phyloP scores from a whole-genome alignment of 2,329 filamentous ascomycete species.

The Exserohilum turcica region DNA sequence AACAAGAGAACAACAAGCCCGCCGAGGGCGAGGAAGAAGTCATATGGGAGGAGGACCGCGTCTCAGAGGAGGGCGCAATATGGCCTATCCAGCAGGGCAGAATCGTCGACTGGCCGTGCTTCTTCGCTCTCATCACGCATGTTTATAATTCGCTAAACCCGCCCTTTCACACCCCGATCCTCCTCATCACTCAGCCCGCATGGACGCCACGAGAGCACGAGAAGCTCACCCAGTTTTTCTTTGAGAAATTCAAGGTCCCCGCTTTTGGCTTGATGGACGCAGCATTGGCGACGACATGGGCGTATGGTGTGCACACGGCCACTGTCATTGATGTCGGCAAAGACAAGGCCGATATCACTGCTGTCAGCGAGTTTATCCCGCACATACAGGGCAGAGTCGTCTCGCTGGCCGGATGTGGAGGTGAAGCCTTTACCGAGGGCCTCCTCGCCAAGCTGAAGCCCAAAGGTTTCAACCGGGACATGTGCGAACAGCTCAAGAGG shows the following conservation, averaged over 20 bases:
- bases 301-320: slow-evolving; percentile 81
- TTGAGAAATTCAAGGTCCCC: slow-evolving; percentile 95
- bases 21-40: slow-evolving; percentile 60
- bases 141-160: slow-evolving; percentile 88
- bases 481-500: slow-evolving; percentile 69
- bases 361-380: slow-evolving; percentile 81
- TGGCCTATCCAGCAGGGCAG: slow-evolving; percentile 82
- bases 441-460: slow-evolving; percentile 68
- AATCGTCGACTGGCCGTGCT: slow-evolving; percentile 89
- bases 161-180: slow-evolving; percentile 90
- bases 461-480: slow-evolving; percentile 63
- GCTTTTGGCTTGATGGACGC: slow-evolving; percentile 90
- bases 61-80: slow-evolving; percentile 85
- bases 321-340: slow-evolving; percentile 91
- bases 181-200: slow-evolving; percentile 85
- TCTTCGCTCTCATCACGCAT: slow-evolving; percentile 91
- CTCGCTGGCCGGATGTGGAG: slow-evolving; percentile 72
- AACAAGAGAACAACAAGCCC: slow-evolving; percentile 33
- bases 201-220: slow-evolving; percentile 92
- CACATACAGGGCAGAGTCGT: slow-evolving; percentile 69
- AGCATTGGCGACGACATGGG: slow-evolving; percentile 77
- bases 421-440: slow-evolving; percentile 81
- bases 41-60: slow-evolving; percentile 85
- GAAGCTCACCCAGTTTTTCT: slow-evolving; percentile 88
- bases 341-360: slow-evolving; percentile 90